Evolutionary conservation across 495 filamentous ascomycete genomes (phyloP), one percentile per base, ranked within the genome.

Genomic region (Xylaria scruposa): DNA sequence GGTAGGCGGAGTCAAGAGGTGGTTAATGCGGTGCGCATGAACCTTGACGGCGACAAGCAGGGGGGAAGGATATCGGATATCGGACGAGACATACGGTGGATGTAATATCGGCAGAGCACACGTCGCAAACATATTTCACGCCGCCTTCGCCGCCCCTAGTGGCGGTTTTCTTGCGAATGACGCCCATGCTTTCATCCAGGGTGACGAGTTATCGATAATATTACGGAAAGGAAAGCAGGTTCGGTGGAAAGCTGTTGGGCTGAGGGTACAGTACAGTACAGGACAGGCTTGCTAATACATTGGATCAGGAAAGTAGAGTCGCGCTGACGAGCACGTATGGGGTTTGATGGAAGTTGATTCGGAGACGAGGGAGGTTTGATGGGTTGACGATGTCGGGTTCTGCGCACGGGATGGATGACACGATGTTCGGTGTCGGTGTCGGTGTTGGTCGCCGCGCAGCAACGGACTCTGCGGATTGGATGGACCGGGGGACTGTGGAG

Each of bases 161-260:
- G 73, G 93, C 93, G 70, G 93, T 95, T 84, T 97, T 98, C 87
- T 97, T 97, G 79, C 94, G 91, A 83, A 98, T 97, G 79, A 97
- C 92, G 78, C 95, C 95, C 95, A 98, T 98, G 21, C 56, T 54
- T 21, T 61, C 51, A 46, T 73, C 77, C 74, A 77, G 71, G 47
- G 73, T 76, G 74, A 42, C 44, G 58, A 64, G 72, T 33, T 44
- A 33, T 19, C 53, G 40, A 62, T 24, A 10, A 53, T n/a, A 1
- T 19, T 3, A 42, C 17, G 38, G 68, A 9, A 21, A 53, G 13
- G 26, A 38, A 21, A 19, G 40, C 10, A 58, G 31, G 24, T 12
- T 26, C 53, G 24, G 4, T 13, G 53, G 53, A 19, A 15, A 7
- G 12, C 10, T 60, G 13, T 7, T 31, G 10, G 53, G 6, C 51